Evolutionary conservation across 352 stramenopile species (phyloP), one percentile per base, ranked within the genome.

Genomic region (Peronosclerospora sorghi): DNA sequence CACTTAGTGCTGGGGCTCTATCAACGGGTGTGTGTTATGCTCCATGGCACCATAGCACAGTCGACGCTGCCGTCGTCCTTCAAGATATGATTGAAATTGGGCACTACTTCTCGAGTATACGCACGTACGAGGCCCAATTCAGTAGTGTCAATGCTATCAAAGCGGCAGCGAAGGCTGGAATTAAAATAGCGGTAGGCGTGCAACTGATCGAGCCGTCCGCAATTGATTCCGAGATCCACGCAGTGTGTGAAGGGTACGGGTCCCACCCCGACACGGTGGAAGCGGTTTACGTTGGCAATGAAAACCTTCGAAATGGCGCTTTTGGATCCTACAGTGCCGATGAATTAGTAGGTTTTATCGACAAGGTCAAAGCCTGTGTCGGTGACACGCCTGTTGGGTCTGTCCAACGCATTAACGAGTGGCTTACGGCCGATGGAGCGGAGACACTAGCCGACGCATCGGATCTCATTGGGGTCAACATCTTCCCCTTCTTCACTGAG

Each of bases 271-370:
- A 48, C 15, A 51, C 38, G 0, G 52, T 90, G 19, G 56, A 82
- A 39, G 74, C 71, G 3, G 76, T 90, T 23, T 87, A 82, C 46
- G 69, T 83, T 24, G 77, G 77, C 21, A 90, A 87, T 50, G 77
- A 90, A 34, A 68, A 83, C 62, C 58, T 90, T n/a, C 46, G 60
- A 35, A 82, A 78, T 50, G 66, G 56, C 7, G 51, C 35, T 18
- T 75, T 65, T 21, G 71, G 68, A n/a, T 52, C 43, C 8, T 67
- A 38, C 50, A 55, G 57, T 15, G 65, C 57, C 28, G 45, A 54
- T 13, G 20, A 67, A 30, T 62, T 84, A 17, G 32, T 65, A 17
- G 56, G 47, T 12, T 73, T 59, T 45, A 74, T 85, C 42, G 38
- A 62, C 18, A 53, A 65, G 17, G 60, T 87, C 9, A 62, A 70